A percentile compares a stretch with the other conserved stretches of the same genome.
These are phyloP conservation scores for Claviceps pazoutovae DNA, from an alignment of 2,329 filamentous ascomycete genomes.

Conservation along the genomic window DNA sequence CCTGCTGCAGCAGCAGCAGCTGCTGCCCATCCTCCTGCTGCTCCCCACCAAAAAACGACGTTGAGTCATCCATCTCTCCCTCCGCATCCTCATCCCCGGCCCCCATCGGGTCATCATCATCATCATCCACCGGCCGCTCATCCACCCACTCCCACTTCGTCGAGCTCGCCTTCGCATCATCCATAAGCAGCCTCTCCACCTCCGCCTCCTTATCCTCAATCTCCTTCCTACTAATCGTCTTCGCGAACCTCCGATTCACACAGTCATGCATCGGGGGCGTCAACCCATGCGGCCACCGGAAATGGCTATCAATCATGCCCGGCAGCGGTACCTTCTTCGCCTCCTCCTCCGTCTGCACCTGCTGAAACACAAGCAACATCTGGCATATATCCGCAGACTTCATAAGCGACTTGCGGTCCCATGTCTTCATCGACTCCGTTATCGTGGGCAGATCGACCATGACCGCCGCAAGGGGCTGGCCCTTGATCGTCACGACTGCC, in stretches of 20 bases:
- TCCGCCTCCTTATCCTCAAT: slow-evolving; percentile 74
- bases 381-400: slow-evolving; percentile 82
- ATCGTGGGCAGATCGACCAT: slow-evolving; percentile 78
- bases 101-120: slow-evolving; percentile 11
- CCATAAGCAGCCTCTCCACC: slow-evolving; percentile 58
- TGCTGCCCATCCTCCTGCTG: background rate
- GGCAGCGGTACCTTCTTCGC: slow-evolving; percentile 56
- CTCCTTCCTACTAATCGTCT: slow-evolving; percentile 67
- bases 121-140: slow-evolving; percentile 30
- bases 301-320: slow-evolving; percentile 50
- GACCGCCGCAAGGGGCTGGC: slow-evolving; percentile 59
- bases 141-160: slow-evolving; percentile 54
- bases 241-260: slow-evolving; percentile 68
- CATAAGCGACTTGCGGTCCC: slow-evolving; percentile 77
- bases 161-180: slow-evolving; percentile 48
- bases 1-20: no score
- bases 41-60: slow-evolving; percentile 22
- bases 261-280: slow-evolving; percentile 82
- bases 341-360: slow-evolving; percentile 51
- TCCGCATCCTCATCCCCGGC: slow-evolving; percentile 36
- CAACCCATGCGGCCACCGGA: slow-evolving; percentile 72
- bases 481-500: slow-evolving; percentile 57
- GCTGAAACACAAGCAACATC: slow-evolving; percentile 69
- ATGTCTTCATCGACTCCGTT: slow-evolving; percentile 83
- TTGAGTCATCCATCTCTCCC: slow-evolving; percentile 30